These are phyloP conservation scores for Dittrichia graveolens DNA, from an alignment of 129 eudicot species.

Conservation along the genomic window DNA sequence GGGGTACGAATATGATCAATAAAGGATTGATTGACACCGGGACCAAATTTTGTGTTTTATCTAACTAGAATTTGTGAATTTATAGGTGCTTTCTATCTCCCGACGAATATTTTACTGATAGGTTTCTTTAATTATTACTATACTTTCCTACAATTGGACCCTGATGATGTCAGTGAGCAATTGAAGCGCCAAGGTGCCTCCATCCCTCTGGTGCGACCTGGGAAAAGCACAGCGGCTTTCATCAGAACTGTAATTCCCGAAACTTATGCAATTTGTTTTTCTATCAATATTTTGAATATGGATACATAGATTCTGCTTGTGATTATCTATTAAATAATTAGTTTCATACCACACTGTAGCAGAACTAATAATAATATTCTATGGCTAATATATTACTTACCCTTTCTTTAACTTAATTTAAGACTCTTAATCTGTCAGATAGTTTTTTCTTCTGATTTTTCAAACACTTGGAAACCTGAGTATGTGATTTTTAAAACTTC, in stretches of 20 bases:
- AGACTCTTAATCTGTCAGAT: no score
- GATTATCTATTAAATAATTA: no score
- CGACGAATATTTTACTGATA: slow-evolving; percentile 82
- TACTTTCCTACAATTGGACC: slow-evolving; percentile 96
- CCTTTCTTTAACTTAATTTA: no score
- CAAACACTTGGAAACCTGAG: no score
- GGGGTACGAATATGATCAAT: slow-evolving; percentile 58
- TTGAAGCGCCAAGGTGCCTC: slow-evolving; percentile 99
- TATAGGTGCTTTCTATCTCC: slow-evolving; percentile 85
- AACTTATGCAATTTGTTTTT: no score
- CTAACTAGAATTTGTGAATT: slow-evolving; percentile 18
- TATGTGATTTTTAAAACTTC: no score
- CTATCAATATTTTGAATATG: no score
- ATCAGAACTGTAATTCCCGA: slow-evolving; percentile 70
- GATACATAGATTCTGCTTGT: no score
- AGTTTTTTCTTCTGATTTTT: no score
- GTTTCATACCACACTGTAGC: no score
- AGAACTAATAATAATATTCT: no score
- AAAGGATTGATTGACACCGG: not conserved
- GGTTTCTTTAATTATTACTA: slow-evolving; percentile 98
- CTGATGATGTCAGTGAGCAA: slow-evolving; percentile 98
- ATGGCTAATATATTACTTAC: no score
- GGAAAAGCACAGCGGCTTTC: slow-evolving; percentile 87
- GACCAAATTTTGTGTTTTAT: not conserved
- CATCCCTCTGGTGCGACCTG: slow-evolving; percentile 96